A percentile compares a stretch with the other conserved stretches of the same genome.
phyloP scores from a whole-genome alignment of 2,329 filamentous ascomycete genomes.

The Cladophialophora immunda region DNA sequence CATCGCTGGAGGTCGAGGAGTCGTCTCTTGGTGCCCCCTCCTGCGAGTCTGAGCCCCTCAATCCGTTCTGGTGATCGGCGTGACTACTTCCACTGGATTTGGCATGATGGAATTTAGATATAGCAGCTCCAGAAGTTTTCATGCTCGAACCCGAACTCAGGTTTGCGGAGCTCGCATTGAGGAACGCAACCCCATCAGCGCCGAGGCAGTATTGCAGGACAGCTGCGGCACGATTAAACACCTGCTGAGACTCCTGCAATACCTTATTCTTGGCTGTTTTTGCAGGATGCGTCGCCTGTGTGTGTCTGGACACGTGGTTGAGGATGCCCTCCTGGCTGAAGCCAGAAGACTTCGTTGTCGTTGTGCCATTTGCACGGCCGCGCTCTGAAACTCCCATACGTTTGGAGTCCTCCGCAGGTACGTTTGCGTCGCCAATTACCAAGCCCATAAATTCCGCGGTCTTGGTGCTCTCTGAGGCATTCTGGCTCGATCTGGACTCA shows the following conservation, averaged over 20 bases:
- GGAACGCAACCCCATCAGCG: constrained; percentile 50
- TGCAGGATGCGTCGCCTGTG: not conserved
- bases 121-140: constrained; percentile 17
- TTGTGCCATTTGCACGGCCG: not conserved
- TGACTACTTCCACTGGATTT: not conserved
- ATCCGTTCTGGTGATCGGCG: not conserved
- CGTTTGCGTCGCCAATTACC: constrained; percentile 24
- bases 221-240: constrained; percentile 57
- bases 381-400: not conserved
- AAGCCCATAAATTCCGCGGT: constrained; percentile 18
- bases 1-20: constrained; percentile 15
- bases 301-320: not conserved
- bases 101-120: constrained; percentile 26
- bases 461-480: not conserved
- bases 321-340: constrained; percentile 2
- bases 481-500: not conserved
- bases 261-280: constrained; percentile 15
- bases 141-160: constrained; percentile 32
- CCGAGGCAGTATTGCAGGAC: constrained; percentile 55
- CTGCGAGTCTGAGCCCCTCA: not conserved
- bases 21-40: not conserved
- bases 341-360: not conserved
- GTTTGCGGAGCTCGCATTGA: constrained; percentile 40
- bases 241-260: constrained; percentile 24
- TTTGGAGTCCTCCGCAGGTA: constrained; percentile 9